These are phyloP conservation scores for Trichoderma erinaceum DNA, from an alignment of 495 filamentous ascomycete species.

Conservation along the genomic window DNA sequence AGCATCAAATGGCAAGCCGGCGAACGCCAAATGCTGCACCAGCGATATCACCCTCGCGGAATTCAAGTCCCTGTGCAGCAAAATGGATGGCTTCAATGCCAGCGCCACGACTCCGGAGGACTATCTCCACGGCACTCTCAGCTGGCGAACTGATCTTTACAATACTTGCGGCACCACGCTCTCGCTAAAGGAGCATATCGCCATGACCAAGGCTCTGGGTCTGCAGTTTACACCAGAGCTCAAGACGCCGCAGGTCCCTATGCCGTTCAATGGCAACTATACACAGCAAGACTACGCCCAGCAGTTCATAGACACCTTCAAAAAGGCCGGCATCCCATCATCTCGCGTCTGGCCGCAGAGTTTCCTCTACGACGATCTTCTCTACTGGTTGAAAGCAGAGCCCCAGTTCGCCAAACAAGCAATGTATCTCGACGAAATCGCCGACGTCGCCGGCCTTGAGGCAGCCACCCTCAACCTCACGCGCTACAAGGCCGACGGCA, in stretches of 20 bases:
- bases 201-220: conserved; percentile 44
- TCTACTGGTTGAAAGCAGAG: conserved; percentile 55
- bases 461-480: conserved; percentile 44
- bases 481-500: conserved; percentile 36
- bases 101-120: conserved; percentile 46
- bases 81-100: conserved; percentile 54
- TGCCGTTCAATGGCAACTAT: conserved; percentile 57
- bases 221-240: conserved; percentile 56
- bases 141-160: conserved; percentile 54
- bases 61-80: conserved; percentile 54
- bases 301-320: conserved; percentile 55
- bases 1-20: conserved; percentile 32
- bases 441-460: conserved; percentile 34
- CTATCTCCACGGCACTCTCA: conserved; percentile 47
- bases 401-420: conserved; percentile 52
- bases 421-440: conserved; percentile 52
- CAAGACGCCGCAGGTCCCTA: conserved; percentile 51
- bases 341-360: conserved; percentile 53
- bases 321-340: conserved; percentile 43
- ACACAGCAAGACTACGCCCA: conserved; percentile 52
- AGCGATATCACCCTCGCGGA: conserved; percentile 55
- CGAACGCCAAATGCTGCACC: conserved; percentile 55
- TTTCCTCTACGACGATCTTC: conserved; percentile 53
- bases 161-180: conserved; percentile 48
- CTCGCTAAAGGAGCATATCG: conserved; percentile 48